phyloP scores from a whole-genome alignment of 1,139 yeast genomes.

The Keqinozyma sinolaborantium region DNA sequence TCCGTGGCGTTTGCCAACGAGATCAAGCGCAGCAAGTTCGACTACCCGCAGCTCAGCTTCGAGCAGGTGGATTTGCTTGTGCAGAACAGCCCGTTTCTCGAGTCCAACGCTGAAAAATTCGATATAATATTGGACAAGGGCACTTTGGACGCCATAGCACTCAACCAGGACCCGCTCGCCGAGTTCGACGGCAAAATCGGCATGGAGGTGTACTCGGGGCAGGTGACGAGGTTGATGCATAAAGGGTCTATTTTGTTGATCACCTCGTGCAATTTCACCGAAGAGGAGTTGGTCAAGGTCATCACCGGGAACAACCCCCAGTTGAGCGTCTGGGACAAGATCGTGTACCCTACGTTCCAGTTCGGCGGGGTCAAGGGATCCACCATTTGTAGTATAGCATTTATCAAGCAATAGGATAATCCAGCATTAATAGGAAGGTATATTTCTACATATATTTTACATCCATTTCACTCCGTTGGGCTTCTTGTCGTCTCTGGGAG shows the following conservation, averaged over 20 bases:
- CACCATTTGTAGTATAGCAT: conserved; percentile 84
- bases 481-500: conserved; percentile 1
- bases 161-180: conserved; percentile 54
- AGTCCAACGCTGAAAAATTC: conserved; percentile 35
- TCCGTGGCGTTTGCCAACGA: conserved; percentile 70
- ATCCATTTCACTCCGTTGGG: conserved; percentile 2
- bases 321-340: conserved; percentile 55
- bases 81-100: conserved; percentile 29
- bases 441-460: not conserved
- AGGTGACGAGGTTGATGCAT: conserved; percentile 55
- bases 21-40: conserved; percentile 45
- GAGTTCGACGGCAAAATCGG: conserved; percentile 45
- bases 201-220: conserved; percentile 59
- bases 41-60: conserved; percentile 35
- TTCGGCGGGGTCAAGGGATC: conserved; percentile 90
- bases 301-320: conserved; percentile 37
- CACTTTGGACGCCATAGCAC: conserved; percentile 92
- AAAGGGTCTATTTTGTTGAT: conserved; percentile 62
- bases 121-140: conserved; percentile 90
- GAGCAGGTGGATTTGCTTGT: conserved; percentile 45
- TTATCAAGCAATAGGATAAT: conserved; percentile 32
- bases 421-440: not conserved
- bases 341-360: conserved; percentile 75
- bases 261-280: conserved; percentile 95
- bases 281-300: conserved; percentile 60